These are phyloP conservation scores for Agrocybe pediades DNA, from an alignment of 768 basidiomycete genomes.

Conservation along the genomic window DNA sequence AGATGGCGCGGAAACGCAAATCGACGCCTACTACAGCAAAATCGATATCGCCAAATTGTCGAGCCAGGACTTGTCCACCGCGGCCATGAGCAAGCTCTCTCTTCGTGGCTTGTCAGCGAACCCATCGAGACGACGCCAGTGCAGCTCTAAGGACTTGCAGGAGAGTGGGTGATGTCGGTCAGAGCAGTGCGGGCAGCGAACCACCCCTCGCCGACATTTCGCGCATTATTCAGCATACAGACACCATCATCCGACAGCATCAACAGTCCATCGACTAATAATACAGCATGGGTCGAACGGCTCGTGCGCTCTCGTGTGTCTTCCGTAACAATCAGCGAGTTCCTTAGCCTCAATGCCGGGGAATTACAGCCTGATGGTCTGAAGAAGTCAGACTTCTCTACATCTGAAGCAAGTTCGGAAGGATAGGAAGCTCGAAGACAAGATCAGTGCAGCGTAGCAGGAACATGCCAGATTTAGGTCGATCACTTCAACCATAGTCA, in stretches of 20 bases:
- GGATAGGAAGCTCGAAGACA: conserved; percentile 39
- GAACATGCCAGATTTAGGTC: conserved; percentile 16
- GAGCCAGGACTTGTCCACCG: conserved; percentile 43
- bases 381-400: conserved; percentile 15
- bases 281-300: background rate
- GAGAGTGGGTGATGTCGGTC: conserved; percentile 52
- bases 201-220: no score
- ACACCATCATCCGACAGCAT: no score
- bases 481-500: conserved; percentile 46
- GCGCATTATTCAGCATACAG: no score
- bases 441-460: conserved; percentile 25
- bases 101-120: conserved; percentile 34
- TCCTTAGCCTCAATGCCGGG: no score
- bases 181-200: no score
- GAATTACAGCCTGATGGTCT: no score
- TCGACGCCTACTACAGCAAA: conserved; percentile 44
- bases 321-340: background rate
- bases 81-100: conserved; percentile 46
- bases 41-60: conserved; percentile 44
- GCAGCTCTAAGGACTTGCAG: conserved; percentile 71
- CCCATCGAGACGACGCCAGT: conserved; percentile 35
- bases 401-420: conserved; percentile 44
- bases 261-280: background rate
- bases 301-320: background rate
- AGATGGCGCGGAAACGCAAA: conserved; percentile 53